Evolutionary conservation across 441 rosid species (phyloP), one percentile per base, ranked within the genome.

Genomic region (Arabidopsis hybrid): DNA sequence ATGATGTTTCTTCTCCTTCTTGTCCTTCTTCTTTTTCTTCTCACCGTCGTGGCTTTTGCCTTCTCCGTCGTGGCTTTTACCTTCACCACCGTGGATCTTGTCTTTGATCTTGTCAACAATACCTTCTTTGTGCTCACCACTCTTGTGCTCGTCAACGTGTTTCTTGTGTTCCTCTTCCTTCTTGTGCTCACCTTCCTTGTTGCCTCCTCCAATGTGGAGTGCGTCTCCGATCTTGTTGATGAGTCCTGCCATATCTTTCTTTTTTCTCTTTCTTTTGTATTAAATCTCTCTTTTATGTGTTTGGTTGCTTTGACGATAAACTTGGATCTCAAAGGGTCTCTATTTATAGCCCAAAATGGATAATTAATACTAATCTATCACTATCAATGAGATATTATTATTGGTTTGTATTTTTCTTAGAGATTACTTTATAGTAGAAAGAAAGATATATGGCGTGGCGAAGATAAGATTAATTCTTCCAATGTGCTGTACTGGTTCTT

Each of bases 141-240:
- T 79, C 56, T 67, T 74, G 13, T 80, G 80, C 50, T 77, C 74
- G 7, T 64, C 77, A 8, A 40, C 78, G 34, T 78, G 84, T 9
- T 64, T 74, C 64, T 83, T 78, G 60, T 71, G 82, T 21, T 76
- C 83, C 3, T n/a, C 81, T 10, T 60, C 66, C 43, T 88, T 87
- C 77, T 77, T 78, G 77, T 78, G 81, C 42, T 77, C 80, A n/a
- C 52, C 76, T 70, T 77, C 80, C 47, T 89, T 83, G 77, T 80
- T 45, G 34, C 81, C 73, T 26, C 94, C 98, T 82, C 97, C 98
- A 4, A 85, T 80, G 84, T 87, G 88, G 57, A 93, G 96, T 29
- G 89, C 84, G 68, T 84, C 94, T 13, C 45, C 91, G 36, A 93
- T 88, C 87, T 93, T 91, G 83, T 85, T 69, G 36, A 89, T 83